These are phyloP conservation scores for Curvularia eragrostidis DNA, from an alignment of 2,329 filamentous ascomycete species.

Conservation along the genomic window DNA sequence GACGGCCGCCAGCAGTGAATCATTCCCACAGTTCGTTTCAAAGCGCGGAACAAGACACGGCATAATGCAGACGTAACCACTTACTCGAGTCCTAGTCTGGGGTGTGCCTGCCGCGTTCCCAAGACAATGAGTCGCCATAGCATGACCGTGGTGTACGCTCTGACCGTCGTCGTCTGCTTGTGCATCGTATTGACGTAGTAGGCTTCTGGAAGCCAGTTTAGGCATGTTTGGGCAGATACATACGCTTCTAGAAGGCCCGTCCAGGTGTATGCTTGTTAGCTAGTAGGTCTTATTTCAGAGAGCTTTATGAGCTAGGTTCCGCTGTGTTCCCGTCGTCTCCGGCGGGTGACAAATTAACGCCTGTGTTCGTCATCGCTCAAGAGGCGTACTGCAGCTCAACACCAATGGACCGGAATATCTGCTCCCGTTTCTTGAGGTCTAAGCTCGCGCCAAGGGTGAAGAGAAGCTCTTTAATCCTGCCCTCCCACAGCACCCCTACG, in stretches of 20 bases:
- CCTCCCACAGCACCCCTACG: constrained; percentile 90
- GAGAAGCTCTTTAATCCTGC: constrained; percentile 86
- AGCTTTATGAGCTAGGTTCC: constrained; percentile 9
- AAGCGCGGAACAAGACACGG: constrained; percentile 32
- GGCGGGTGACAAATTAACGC: constrained; percentile 14
- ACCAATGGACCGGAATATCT: constrained; percentile 77
- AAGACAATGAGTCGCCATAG: constrained; percentile 26
- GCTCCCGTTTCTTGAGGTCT: constrained; percentile 76
- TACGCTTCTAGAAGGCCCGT: constrained; percentile 26
- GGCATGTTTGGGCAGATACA: constrained; percentile 15
- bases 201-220: constrained; percentile 27
- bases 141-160: constrained; percentile 14
- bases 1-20: constrained; percentile 22
- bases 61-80: constrained; percentile 24
- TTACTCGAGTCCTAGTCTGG: constrained; percentile 24
- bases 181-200: constrained; percentile 26
- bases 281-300: constrained; percentile 7
- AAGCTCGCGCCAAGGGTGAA: constrained; percentile 90
- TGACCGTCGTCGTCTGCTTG: constrained; percentile 13
- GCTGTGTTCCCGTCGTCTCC: constrained; percentile 14
- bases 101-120: constrained; percentile 25
- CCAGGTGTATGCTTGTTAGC: constrained; percentile 19
- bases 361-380: constrained; percentile 53
- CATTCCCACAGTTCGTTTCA: constrained; percentile 35
- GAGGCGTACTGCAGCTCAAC: constrained; percentile 85